Evolutionary conservation across 208 protist species (phyloP), one percentile per base, ranked within the genome.

Genomic region (Wallacemonas rigidus): DNA sequence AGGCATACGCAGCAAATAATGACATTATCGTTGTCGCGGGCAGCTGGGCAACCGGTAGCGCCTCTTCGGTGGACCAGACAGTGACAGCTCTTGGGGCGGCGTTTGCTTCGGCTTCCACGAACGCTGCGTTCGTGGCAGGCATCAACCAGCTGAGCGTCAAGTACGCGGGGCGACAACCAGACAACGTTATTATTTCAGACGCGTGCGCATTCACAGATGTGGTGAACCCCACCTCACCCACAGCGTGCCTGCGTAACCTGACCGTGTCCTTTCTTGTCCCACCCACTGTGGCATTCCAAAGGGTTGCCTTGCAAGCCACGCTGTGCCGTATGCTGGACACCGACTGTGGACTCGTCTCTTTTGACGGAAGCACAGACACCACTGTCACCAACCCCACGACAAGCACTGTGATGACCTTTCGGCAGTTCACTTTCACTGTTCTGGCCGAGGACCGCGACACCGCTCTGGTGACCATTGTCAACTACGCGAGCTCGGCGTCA

Each of bases 401-500:
- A 0, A 50, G 15, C 0, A 68, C 53, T 8, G 60, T 60, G 9
- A 36, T 68, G 15, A 79, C 67, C 3, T 51, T 65, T 45, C 38
- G 41, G 54, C 65, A 65, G 6, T 76, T 74, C 54, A 81, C 68
- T 2, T 72, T 82, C 51, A 69, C 71, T 9, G 38, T 77, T 44
- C 62, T 47, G 12, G 67, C 77, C 0, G 39, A 54, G 5, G 72
- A 87, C 68, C 82, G 82, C 14, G 70, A 76, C 38, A 71, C 40
- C 9, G 73, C 77, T 15, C 65, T 95, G 11, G 74, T 86, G 54
- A 62, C 57, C 15, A 65, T 93, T 38, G 68, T 93, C 2, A 74
- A 72, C 15, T 83, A 84, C 71, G 74, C 80, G 17, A 51, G 72
- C 3, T 83, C 80, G 62, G 82, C 83, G 9, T 89, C 86, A 1